A percentile compares a stretch with the other conserved stretches of the same genome.
Evolutionary conservation across 2,329 filamentous ascomycete species (phyloP).

Genomic region (Graphilbum fragrans): DNA sequence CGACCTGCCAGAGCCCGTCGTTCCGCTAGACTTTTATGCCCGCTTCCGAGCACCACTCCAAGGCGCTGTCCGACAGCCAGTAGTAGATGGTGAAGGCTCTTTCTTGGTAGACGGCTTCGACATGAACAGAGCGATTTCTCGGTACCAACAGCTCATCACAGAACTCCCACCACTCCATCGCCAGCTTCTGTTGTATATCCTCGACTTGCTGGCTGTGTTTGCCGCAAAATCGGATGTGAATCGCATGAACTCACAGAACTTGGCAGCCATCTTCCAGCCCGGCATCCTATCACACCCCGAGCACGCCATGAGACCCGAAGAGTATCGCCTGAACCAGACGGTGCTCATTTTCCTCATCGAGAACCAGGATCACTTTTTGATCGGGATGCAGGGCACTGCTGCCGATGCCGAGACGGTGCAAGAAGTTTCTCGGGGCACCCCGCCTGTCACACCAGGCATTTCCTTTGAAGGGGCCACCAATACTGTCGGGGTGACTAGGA

Average conservation of each 20-base stretch:
- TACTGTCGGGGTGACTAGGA: constrained; percentile 53
- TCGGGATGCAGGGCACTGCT: constrained; percentile 97
- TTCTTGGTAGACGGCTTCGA: constrained; percentile 66
- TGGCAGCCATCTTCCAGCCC: constrained; percentile 95
- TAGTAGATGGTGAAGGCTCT: constrained; percentile 54
- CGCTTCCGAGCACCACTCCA: constrained; percentile 77
- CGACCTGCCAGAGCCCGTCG: constrained; percentile 90
- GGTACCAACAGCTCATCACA: constrained; percentile 84
- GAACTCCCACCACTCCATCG: constrained; percentile 86
- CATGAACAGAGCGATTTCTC: constrained; percentile 60
- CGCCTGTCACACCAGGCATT: constrained; percentile 27
- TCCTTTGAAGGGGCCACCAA: constrained; percentile 31
- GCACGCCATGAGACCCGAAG: constrained; percentile 90
- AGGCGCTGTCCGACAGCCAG: constrained; percentile 57
- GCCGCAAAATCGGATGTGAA: constrained; percentile 94
- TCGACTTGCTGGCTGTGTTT: constrained; percentile 92
- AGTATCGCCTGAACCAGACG: constrained; percentile 91
- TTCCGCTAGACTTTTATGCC: constrained; percentile 87
- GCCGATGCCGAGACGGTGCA: constrained; percentile 69
- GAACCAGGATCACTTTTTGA: constrained; percentile 95
- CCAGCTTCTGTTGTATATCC: constrained; percentile 86
- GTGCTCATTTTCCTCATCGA: constrained; percentile 97
- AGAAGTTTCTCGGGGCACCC: constrained; percentile 58
- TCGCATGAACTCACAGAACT: constrained; percentile 86
- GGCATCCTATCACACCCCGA: constrained; percentile 87